Evolutionary conservation across 306 rosid species (phyloP), one percentile per base, ranked within the genome.

Genomic region (Begonia masoniana): DNA sequence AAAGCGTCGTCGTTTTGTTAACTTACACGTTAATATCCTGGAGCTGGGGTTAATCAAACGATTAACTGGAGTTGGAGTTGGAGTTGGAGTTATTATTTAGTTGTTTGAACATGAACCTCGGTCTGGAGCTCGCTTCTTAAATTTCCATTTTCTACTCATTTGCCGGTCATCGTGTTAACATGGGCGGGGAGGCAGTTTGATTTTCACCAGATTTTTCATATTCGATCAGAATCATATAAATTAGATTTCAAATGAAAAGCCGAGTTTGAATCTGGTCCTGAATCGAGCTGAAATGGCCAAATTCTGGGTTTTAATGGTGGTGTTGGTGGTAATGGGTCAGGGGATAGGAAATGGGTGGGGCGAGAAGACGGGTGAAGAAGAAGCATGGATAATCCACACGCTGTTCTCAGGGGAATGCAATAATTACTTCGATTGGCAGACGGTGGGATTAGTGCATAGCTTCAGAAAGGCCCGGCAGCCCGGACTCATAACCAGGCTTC

Each of bases 381-480:
- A 71, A 35, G 66, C 82, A 12, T 64, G 80, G 80, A 81, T 84
- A 75, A 52, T 91, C 24, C 99, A 91, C 60, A 91, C 99, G 3
- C 79, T 91, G 41, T 91, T 91, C 83, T 91, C 99, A 54, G 96
- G 83, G 70, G 99, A 91, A 71, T 91, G 99, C 52, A 88, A 91
- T 70, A 72, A 91, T 74, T 91, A 91, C 88, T 91, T 91, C 68
- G 99, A 91, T 72, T 91, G 99, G 99, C 96, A 91, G 56, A 91
- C 99, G 12, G 99, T 91, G 26, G 99, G 99, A 21, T 68, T 91
- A 15, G 78, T 91, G 88, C 72, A 81, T 35, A 91, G 99, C 69
- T 86, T 67, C 69, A 74, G 68, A 68, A 91, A 79, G 73, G 73
- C 96, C 48, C 60, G 70, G 67, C 99, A 91, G 54, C 94, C 92